phyloP scores from a whole-genome alignment of 192 early-diverging fungal species.

The Pilaira anomala region DNA sequence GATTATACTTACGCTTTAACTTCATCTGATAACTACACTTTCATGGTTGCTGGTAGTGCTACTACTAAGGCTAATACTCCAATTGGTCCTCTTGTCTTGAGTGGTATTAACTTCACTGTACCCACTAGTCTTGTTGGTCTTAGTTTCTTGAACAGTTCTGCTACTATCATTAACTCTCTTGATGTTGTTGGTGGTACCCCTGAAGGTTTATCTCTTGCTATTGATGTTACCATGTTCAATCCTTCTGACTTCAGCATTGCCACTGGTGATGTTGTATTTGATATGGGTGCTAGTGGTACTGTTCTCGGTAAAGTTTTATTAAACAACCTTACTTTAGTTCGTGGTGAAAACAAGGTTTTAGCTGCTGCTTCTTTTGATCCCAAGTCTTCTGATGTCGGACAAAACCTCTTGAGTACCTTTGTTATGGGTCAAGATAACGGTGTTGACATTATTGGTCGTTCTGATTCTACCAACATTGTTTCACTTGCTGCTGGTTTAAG shows the following conservation, averaged over 20 bases:
- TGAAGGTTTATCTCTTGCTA: conserved; percentile 36
- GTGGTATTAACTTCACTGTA: conserved; percentile 54
- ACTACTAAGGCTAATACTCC: conserved; percentile 50
- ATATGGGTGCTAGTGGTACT: conserved; percentile 40
- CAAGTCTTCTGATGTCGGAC: conserved; percentile 40
- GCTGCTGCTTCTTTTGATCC: conserved; percentile 49
- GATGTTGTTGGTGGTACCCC: conserved; percentile 53
- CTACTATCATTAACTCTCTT: conserved; percentile 49
- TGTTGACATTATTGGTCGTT: conserved; percentile 42
- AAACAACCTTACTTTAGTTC: conserved; percentile 41
- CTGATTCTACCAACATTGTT: conserved; percentile 41
- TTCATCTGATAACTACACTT: conserved; percentile 33
- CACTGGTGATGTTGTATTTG: conserved; percentile 49
- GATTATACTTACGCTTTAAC: conserved; percentile 51
- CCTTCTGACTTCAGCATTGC: conserved; percentile 45
- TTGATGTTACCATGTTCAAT: conserved; percentile 43
- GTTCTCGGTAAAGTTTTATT: conserved; percentile 48
- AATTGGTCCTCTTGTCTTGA: conserved; percentile 49
- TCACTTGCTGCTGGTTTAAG: conserved; percentile 47
- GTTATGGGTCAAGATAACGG: conserved; percentile 42
- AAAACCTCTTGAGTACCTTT: conserved; percentile 47
- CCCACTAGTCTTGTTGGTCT: conserved; percentile 50
- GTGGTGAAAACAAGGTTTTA: conserved; percentile 41
- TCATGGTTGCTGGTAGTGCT: conserved; percentile 48
- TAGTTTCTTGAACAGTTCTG: conserved; percentile 50